Evolutionary conservation across 495 filamentous ascomycete species (phyloP).

Genomic region (Tuber umbilicatum): DNA sequence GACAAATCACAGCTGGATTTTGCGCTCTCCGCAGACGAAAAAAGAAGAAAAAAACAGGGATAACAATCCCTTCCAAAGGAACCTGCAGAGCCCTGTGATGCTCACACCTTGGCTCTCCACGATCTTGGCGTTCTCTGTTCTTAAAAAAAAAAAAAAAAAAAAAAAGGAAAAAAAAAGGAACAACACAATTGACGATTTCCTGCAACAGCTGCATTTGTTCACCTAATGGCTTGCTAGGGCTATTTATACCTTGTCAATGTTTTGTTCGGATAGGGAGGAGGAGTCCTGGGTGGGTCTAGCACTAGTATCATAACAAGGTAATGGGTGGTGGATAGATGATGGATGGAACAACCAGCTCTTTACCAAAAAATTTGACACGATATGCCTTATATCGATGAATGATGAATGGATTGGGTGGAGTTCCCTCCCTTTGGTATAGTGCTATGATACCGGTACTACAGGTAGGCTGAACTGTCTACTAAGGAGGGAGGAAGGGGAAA

Average conservation of each 20-base stretch:
- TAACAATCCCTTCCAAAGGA: neutral
- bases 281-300: neutral
- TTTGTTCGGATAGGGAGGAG: neutral
- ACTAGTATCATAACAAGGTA: neutral
- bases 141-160: no score
- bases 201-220: neutral
- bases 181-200: neutral
- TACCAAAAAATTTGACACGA: neutral
- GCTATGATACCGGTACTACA: neutral
- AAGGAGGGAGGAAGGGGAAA: neutral
- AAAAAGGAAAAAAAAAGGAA: neutral
- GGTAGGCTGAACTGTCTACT: neutral
- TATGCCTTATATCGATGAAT: neutral
- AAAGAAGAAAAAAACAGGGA: neutral
- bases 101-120: neutral
- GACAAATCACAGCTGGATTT: neutral
- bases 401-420: neutral
- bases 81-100: neutral
- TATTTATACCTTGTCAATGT: neutral
- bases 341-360: neutral
- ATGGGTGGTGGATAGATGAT: neutral
- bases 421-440: neutral
- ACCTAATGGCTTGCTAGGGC: neutral
- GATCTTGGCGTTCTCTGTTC: neutral
- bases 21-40: neutral